Evolutionary conservation across 73 alveolate species (phyloP), one percentile per base, ranked within the genome.

Genomic region (Stentor coeruleus): DNA sequence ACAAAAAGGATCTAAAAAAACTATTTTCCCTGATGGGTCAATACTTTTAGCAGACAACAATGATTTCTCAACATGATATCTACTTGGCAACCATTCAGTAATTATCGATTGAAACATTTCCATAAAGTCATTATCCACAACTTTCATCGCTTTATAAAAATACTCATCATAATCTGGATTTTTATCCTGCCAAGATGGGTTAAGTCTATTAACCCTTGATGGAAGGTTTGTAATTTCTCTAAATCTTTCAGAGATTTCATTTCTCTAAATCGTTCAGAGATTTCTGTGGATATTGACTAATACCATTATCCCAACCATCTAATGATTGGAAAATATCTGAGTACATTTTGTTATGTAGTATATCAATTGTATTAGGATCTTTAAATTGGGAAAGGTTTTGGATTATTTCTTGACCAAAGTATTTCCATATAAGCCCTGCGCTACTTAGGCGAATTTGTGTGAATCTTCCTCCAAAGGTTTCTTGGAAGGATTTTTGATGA

Each of bases 221-320:
- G 87, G 57, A 39, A 92, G 81, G 36, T 83, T 80, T 0, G 97
- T 91, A 6, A 59, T 4, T 66, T 86, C 90, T 3, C 74, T 36
- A 87, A 87, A 94, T 74, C 84, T 76, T 28, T 90, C 90, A 37
- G 81, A 85, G 41, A 72, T 73, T 49, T 81, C 91, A 40, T 59
- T 58, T 76, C 73, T 80, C n/a, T n/a, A n/a, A n/a, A n/a, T n/a
- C n/a, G n/a, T n/a, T n/a, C n/a, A n/a, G n/a, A n/a, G n/a, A n/a
- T n/a, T n/a, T n/a, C n/a, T n/a, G n/a, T n/a, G n/a, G n/a, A 77
- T 39, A 82, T 57, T 85, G 84, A 14, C 81, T 74, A 37, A 94
- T 90, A 28, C 98, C 98, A 76, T 94, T 94, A 86, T 94, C 98
- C 28, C 81, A 75, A 30, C 95, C 98, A 87, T 94, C 98, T 4